A percentile compares a stretch with the other conserved stretches of the same genome.
These are phyloP conservation scores for Cynara cardunculus DNA, from an alignment of 129 eudicot species.

Conservation along the genomic window DNA sequence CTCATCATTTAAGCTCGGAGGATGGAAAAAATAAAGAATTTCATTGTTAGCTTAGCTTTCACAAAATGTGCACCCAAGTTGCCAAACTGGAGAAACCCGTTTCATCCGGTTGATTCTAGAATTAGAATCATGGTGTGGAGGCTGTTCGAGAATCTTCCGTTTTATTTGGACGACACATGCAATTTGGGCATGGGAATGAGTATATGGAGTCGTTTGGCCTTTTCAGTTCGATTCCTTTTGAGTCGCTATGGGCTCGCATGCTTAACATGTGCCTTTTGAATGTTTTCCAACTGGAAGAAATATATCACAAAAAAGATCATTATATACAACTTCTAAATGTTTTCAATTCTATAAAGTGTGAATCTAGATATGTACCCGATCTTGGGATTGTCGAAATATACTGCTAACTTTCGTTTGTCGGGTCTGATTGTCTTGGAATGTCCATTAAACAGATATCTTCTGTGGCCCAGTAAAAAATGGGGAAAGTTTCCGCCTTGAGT, in stretches of 20 bases:
- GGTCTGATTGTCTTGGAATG: conserved; percentile 95
- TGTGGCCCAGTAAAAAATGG: conserved; percentile 87
- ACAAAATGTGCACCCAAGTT: conserved; percentile 28
- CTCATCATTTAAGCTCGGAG: conserved; percentile 24
- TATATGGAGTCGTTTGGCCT: conserved; percentile 84
- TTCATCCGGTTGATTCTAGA: neutral
- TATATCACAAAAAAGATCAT: neutral
- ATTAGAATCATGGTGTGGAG: conserved; percentile 43
- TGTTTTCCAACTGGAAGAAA: conserved; percentile 66
- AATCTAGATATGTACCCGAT: conserved; percentile 54
- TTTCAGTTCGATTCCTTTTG: conserved; percentile 81
- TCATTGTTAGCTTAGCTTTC: conserved; percentile 43
- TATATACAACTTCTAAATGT: neutral
- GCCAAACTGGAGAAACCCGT: conserved; percentile 7
- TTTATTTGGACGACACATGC: conserved; percentile 88
- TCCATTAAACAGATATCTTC: conserved; percentile 86
- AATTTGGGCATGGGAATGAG: conserved; percentile 92
- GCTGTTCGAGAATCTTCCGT: conserved; percentile 70
- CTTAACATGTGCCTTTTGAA: conserved; percentile 94
- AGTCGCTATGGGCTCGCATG: conserved; percentile 81
- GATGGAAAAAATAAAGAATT: conserved; percentile 77
- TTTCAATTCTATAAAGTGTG: neutral
- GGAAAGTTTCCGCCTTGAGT: conserved; percentile 99
- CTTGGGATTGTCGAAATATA: conserved; percentile 76
- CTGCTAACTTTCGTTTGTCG: conserved; percentile 86